Conservation (phyloP, 352 stramenopile genomes). For the Phytophthora foliorum region DNA sequence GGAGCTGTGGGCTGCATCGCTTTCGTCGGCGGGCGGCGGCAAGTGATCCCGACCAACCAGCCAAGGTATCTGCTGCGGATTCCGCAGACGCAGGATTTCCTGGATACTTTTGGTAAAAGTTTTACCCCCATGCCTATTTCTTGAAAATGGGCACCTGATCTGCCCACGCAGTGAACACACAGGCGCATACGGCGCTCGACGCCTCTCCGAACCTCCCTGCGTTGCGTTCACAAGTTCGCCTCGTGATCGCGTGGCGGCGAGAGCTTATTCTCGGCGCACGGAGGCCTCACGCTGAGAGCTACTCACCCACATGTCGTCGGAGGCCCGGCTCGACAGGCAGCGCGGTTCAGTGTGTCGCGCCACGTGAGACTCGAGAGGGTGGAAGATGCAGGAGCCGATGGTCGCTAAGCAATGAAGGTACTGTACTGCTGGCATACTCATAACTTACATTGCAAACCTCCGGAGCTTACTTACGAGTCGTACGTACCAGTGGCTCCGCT, state of each 20-base stretch:
- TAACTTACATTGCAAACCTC: too few relatives aligned
- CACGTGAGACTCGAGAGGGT: constrained; percentile 21
- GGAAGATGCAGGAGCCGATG: constrained; percentile 17
- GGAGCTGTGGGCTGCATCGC: too few relatives aligned
- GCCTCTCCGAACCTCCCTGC: constrained; percentile 8
- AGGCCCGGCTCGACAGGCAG: constrained; percentile 15
- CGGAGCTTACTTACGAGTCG: too few relatives aligned
- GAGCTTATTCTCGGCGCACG: constrained; percentile 1
- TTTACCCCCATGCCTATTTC: constrained; percentile 4
- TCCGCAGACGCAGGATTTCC: too few relatives aligned
- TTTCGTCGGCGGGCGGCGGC: not conserved
- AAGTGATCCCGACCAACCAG: not conserved
- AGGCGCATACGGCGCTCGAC: constrained; percentile 5
- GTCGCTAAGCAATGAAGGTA: too few relatives aligned
- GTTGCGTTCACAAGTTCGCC: constrained; percentile 16
- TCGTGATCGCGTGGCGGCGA: constrained; percentile 14
- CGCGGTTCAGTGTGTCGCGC: constrained; percentile 14
- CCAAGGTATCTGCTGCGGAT: constrained; percentile 4
- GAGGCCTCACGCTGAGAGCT: not conserved
- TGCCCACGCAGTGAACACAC: not conserved
- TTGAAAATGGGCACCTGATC: constrained; percentile 31
- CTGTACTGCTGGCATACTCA: too few relatives aligned
- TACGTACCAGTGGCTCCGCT: too few relatives aligned
- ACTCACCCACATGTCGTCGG: constrained; percentile 6
- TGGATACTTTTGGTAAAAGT: too few relatives aligned